Conservation (phyloP, 148 eudicot genomes). For the Beta vulgaris region DNA sequence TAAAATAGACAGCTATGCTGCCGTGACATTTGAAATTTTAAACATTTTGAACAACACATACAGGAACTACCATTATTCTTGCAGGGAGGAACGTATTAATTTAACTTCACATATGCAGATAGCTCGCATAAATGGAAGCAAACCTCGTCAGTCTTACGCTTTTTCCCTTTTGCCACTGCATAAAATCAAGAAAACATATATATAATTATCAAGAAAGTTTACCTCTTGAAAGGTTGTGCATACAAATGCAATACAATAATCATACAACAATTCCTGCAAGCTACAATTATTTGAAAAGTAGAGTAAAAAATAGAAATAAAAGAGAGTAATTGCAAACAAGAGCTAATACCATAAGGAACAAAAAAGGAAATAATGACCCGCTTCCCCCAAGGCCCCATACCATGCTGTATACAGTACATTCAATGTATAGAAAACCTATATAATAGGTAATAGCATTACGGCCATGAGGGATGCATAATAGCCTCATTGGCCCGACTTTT, state of each 20-base stretch:
- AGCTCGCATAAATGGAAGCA: slow-evolving; percentile 27
- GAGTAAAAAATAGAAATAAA: background rate
- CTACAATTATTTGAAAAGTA: background rate
- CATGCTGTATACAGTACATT: too few relatives aligned
- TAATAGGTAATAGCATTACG: too few relatives aligned
- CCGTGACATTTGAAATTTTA: too few relatives aligned
- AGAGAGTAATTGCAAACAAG: background rate
- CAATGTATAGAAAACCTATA: too few relatives aligned
- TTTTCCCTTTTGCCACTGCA: slow-evolving; percentile 89
- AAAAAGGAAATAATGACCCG: background rate
- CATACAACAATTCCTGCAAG: background rate
- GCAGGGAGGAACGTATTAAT: background rate
- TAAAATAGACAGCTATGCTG: too few relatives aligned
- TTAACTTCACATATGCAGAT: background rate
- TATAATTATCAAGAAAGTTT: background rate
- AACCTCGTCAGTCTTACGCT: slow-evolving; percentile 92
- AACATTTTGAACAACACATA: background rate
- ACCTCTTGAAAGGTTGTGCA: background rate
- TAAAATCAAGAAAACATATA: slow-evolving; percentile 3
- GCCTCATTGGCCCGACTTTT: background rate
- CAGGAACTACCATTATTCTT: background rate
- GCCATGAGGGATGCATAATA: background rate
- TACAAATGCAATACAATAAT: background rate
- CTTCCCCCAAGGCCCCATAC: too few relatives aligned
- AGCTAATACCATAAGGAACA: background rate